Percentiles rank a stretch among this genome's conserved stretches.
Evolutionary conservation across 1,284 basidiomycete genomes (phyloP).

Genomic region (Lignosus rhinocerotis): DNA sequence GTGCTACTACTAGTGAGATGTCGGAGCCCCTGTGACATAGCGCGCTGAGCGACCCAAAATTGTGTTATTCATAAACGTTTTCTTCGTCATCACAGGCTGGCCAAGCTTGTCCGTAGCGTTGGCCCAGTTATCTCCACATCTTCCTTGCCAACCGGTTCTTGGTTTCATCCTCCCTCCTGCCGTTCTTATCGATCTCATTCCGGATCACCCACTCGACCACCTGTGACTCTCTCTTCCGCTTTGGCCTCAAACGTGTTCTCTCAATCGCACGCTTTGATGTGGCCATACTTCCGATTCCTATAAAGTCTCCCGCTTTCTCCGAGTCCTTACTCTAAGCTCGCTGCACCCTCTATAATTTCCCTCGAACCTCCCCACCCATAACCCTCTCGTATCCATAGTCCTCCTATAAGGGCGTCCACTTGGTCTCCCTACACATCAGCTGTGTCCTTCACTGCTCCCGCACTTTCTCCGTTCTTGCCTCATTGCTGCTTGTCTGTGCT

Average conservation of each 20-base stretch:
- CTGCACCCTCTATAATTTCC: constrained; percentile 25
- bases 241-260: constrained; percentile 24
- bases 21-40: constrained; percentile 19
- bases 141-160: constrained; percentile 22
- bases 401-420: not conserved
- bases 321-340: constrained; percentile 14
- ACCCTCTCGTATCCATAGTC: constrained; percentile 11
- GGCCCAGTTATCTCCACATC: constrained; percentile 19
- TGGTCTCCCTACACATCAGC: not conserved
- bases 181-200: constrained; percentile 33
- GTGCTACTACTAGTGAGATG: not conserved
- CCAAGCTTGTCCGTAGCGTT: not conserved
- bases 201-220: constrained; percentile 31
- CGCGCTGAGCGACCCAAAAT: not conserved
- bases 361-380: constrained; percentile 18
- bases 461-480: constrained; percentile 5
- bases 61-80: not conserved
- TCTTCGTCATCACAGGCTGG: not conserved
- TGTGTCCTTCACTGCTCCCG: not conserved
- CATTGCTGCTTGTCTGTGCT: not conserved
- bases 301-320: constrained; percentile 13
- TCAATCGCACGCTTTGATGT: constrained; percentile 16
- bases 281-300: constrained; percentile 12
- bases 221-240: constrained; percentile 27
- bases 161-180: constrained; percentile 14